Evolutionary conservation across 2,329 filamentous ascomycete species (phyloP), one percentile per base, ranked within the genome.

Genomic region (Colletotrichum magnum): DNA sequence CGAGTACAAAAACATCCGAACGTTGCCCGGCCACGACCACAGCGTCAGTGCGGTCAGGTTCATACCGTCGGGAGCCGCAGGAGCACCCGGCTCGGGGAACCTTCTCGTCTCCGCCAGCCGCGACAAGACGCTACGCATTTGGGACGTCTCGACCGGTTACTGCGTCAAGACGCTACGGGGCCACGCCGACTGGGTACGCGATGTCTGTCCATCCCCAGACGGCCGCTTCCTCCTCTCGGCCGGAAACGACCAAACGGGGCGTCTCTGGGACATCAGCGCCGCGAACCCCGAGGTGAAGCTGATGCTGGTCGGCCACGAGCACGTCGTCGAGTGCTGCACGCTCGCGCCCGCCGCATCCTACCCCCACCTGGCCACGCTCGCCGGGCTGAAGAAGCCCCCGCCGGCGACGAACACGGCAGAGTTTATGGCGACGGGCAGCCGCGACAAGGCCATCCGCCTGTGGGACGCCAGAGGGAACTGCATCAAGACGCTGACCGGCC

Each of bases 1-100:
- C 77, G 93, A 96, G 69, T 98, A 98, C 83, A 97, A 97, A 79
- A 98, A 97, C 77, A 97, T 97, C 65, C 89, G 94, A 59, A 98
- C 95, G 1, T 85, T 98, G 21, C 92, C 93, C 0, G 95, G 95
- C 6, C 95, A 98, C 80, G 95, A 98, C 75, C 95, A 98, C 79
- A 96, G 92, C 72, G 93, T 98, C 63, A 96, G 93, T 74, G 92
- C 93, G 3, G 91, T 98, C 39, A 91, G 94, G 7, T 98, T 98
- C 78, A 92, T 97, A 45, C 94, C 94, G 2, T 94, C 92, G 7
- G 93, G 93, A 24, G 92, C 92, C 18, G 92, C 92, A 1, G 94
- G 93, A 50, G 90, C 91, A 2, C 92, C 92, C 2, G 86, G 90
- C n/a, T 93, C 92, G 2, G 92, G 93, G 36, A 97, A 97, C 75